phyloP scores from a whole-genome alignment of 306 rosid genomes.

The Datisca glomerata region DNA sequence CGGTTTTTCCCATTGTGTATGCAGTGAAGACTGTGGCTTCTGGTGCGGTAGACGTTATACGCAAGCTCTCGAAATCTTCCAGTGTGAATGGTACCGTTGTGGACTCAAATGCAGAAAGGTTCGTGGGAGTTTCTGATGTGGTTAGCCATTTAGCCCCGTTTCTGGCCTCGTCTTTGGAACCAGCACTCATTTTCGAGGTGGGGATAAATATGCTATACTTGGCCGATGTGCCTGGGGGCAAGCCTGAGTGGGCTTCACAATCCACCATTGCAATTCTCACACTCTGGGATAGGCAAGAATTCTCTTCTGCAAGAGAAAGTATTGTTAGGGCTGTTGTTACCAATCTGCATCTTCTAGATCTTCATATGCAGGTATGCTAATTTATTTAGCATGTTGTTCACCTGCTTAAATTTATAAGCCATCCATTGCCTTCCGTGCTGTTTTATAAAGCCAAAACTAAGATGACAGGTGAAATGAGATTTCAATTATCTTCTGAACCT shows the following conservation, averaged over 20 bases:
- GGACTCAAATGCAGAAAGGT: constrained; percentile 70
- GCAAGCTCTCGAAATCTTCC: constrained; percentile 70
- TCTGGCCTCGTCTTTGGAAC: constrained; percentile 84
- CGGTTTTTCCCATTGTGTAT: constrained; percentile 82
- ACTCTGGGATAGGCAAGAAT: constrained; percentile 93
- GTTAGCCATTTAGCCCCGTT: constrained; percentile 90
- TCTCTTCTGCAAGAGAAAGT: constrained; percentile 88
- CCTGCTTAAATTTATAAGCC: too few relatives aligned
- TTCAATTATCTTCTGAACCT: too few relatives aligned
- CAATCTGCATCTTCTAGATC: constrained; percentile 91
- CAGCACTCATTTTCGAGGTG: constrained; percentile 86
- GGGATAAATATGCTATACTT: constrained; percentile 90
- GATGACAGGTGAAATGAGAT: too few relatives aligned
- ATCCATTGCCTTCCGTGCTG: too few relatives aligned
- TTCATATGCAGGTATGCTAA: constrained; percentile 80
- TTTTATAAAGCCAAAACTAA: too few relatives aligned
- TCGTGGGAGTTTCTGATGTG: constrained; percentile 89
- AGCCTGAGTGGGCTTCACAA: constrained; percentile 97
- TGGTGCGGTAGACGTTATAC: constrained; percentile 66
- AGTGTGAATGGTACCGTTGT: constrained; percentile 16
- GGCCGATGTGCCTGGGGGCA: constrained; percentile 99
- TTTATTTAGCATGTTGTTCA: neutral
- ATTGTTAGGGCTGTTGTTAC: constrained; percentile 97
- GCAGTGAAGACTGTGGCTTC: constrained; percentile 90
- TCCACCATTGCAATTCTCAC: constrained; percentile 88